Conservation (phyloP, 108 stramenopile species). For the Pseudonitzschia delicatissima region DNA sequence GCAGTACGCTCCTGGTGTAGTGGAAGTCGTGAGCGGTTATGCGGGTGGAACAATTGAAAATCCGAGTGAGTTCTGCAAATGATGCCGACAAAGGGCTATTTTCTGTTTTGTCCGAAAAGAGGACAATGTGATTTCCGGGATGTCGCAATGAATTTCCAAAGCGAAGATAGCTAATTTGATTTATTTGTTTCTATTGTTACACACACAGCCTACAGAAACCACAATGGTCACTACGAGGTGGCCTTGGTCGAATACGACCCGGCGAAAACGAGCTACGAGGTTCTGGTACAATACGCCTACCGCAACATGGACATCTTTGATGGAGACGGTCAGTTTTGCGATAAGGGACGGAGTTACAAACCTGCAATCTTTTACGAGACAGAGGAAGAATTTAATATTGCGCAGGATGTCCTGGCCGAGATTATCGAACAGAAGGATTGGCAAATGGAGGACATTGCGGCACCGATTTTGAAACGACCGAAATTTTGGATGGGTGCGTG, state of each 20-base stretch:
- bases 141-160: no score
- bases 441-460: not conserved
- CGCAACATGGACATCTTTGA: slow-evolving; percentile 4
- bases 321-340: slow-evolving; percentile 4
- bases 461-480: slow-evolving; percentile 1
- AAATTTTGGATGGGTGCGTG: slow-evolving; percentile 4
- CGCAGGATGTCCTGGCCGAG: not conserved
- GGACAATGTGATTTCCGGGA: no score
- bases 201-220: not conserved
- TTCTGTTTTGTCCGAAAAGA: no score
- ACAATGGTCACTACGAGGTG: slow-evolving; percentile 5
- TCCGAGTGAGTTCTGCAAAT: not conserved
- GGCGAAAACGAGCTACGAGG: not conserved
- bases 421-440: not conserved
- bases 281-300: not conserved
- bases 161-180: no score
- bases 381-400: not conserved
- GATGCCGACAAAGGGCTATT: no score
- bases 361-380: slow-evolving; percentile 5
- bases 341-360: not conserved
- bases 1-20: slow-evolving; percentile 9
- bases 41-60: slow-evolving; percentile 5
- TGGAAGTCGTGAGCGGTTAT: slow-evolving; percentile 6
- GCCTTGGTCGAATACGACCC: slow-evolving; percentile 6
- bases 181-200: not conserved